Conservation (phyloP, 2,329 filamentous ascomycete species). For the Colletotrichum simmondsii region DNA sequence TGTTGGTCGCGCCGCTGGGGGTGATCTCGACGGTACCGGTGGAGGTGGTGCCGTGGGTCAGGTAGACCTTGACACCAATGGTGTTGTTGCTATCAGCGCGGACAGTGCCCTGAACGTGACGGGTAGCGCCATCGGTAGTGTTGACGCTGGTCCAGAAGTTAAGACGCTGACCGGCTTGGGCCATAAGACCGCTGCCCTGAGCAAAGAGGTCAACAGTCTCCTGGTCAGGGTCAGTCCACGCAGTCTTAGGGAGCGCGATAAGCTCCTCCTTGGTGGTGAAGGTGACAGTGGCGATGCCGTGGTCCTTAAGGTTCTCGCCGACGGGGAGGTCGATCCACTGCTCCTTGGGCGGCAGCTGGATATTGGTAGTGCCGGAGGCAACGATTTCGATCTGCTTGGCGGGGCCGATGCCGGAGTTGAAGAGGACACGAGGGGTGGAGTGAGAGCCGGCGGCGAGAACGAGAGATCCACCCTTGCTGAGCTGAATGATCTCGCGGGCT, state of each 20-base stretch:
- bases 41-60: constrained; percentile 61
- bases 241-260: constrained; percentile 28
- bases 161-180: constrained; percentile 58
- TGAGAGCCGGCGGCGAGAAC: constrained; percentile 56
- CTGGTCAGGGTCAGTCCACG: constrained; percentile 42
- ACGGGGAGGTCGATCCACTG: constrained; percentile 51
- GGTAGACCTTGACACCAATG: constrained; percentile 60
- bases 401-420: constrained; percentile 67
- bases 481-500: constrained; percentile 34
- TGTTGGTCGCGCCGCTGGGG: constrained; percentile 52
- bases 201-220: constrained; percentile 46
- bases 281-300: constrained; percentile 42
- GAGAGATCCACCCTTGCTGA: constrained; percentile 39
- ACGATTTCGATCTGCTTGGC: constrained; percentile 56
- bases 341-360: constrained; percentile 36
- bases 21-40: constrained; percentile 55
- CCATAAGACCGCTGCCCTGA: constrained; percentile 50
- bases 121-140: constrained; percentile 50
- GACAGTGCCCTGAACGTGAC: constrained; percentile 58
- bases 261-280: constrained; percentile 42
- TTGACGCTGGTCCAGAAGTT: constrained; percentile 59
- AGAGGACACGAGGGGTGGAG: constrained; percentile 67
- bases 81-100: constrained; percentile 52
- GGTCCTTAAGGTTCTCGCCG: constrained; percentile 51
- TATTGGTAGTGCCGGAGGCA: constrained; percentile 53